phyloP scores from a whole-genome alignment of 2,329 filamentous ascomycete genomes.

The Hypocreales sp. region DNA sequence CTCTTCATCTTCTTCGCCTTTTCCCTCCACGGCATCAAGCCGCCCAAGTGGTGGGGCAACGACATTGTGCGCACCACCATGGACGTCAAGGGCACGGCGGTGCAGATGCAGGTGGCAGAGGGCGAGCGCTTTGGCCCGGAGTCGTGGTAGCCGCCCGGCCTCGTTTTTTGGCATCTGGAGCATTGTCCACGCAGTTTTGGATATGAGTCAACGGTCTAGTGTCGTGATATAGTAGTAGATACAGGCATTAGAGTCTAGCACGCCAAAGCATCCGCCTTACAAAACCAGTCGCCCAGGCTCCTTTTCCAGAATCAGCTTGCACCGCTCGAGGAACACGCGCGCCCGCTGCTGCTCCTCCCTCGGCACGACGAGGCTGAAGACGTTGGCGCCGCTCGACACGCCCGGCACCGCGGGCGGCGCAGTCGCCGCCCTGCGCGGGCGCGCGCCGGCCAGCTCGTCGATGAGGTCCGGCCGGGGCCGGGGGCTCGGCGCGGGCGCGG shows the following conservation, averaged over 20 bases:
- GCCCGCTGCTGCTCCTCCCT: conserved; percentile 71
- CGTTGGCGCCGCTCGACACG: conserved; percentile 45
- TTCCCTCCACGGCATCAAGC: conserved; percentile 42
- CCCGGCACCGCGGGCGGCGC: conserved; percentile 23
- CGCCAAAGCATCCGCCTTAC: conserved; percentile 19
- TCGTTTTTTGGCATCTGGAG: too few species aligned
- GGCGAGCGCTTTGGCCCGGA: conserved; percentile 48
- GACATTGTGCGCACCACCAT: conserved; percentile 40
- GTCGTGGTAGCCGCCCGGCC: conserved; percentile 24
- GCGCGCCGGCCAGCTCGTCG: conserved; percentile 51
- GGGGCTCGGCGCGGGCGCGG: conserved; percentile 16
- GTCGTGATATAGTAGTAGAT: too few species aligned
- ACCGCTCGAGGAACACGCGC: conserved; percentile 64
- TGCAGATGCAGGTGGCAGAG: conserved; percentile 33
- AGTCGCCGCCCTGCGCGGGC: conserved; percentile 9
- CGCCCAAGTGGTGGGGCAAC: conserved; percentile 59
- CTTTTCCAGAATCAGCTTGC: conserved; percentile 70
- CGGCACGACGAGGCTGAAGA: conserved; percentile 70
- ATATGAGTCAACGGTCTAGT: too few species aligned
- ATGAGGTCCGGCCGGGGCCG: conserved; percentile 50
- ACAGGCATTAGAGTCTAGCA: too few species aligned
- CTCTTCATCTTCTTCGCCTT: conserved; percentile 58
- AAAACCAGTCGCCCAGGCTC: conserved; percentile 63
- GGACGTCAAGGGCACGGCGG: conserved; percentile 43
- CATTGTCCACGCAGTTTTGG: too few species aligned